Conservation (phyloP, 176 grass and related monocot species). For the Chrysopogon serrulatus region DNA sequence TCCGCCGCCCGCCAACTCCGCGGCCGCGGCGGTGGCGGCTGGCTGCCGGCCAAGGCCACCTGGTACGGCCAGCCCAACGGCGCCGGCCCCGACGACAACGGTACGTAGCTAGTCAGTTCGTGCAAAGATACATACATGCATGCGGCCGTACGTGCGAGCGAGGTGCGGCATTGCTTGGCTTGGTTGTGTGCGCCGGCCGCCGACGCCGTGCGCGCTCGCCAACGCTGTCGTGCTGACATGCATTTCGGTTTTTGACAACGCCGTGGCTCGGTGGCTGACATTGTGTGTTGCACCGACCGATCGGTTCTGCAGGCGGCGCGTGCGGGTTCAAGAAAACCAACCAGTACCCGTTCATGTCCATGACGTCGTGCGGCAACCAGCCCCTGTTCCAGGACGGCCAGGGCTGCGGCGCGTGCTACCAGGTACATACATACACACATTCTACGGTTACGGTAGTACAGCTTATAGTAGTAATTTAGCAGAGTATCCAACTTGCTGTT, state of each 20-base stretch:
- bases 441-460: too few species aligned
- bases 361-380: slow-evolving; percentile 54
- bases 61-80: slow-evolving; percentile 61
- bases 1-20: not conserved
- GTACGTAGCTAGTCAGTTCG: not conserved
- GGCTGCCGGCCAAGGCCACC: slow-evolving; percentile 40
- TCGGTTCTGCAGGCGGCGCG: slow-evolving; percentile 32
- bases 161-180: too few species aligned
- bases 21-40: not conserved
- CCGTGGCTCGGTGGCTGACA: not conserved
- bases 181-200: too few species aligned
- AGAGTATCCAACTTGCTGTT: not conserved
- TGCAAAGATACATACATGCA: too few species aligned
- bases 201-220: too few species aligned
- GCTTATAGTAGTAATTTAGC: too few species aligned
- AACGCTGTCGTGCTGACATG: not conserved
- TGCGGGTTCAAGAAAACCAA: slow-evolving; percentile 54
- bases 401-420: slow-evolving; percentile 62
- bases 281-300: not conserved
- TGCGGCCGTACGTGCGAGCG: too few species aligned
- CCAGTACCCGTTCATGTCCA: slow-evolving; percentile 45
- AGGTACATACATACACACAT: slow-evolving; percentile 2
- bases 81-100: slow-evolving; percentile 50
- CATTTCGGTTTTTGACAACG: not conserved
- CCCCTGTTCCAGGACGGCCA: slow-evolving; percentile 35